These are phyloP conservation scores for Heritiera fomes DNA, from an alignment of 345 rosid genomes.

Conservation along the genomic window DNA sequence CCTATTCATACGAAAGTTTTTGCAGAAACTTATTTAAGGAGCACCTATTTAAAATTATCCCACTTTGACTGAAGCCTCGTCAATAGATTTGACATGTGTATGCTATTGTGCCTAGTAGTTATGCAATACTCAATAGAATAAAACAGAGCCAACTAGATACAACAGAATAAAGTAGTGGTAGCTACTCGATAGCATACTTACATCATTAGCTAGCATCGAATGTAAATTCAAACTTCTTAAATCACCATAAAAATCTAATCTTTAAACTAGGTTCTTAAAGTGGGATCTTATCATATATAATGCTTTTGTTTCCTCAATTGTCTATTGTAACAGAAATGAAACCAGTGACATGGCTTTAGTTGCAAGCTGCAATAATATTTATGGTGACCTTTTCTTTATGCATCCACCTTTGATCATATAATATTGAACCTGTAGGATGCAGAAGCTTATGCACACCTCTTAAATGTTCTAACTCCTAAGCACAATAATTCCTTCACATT, in stretches of 20 bases:
- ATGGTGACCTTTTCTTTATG: neutral
- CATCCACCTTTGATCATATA: neutral
- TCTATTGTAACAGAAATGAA: slow-evolving; percentile 5
- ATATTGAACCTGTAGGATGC: slow-evolving; percentile 68
- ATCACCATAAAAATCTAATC: neutral
- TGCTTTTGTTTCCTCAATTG: slow-evolving; percentile 3
- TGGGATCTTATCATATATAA: neutral
- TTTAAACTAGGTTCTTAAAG: neutral
- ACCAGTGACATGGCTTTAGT: neutral
- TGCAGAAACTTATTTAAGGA: neutral
- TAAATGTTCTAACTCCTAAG: slow-evolving; percentile 92
- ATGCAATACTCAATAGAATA: neutral
- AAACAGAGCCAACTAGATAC: neutral
- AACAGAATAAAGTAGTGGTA: too few relatives aligned
- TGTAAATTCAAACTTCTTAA: neutral
- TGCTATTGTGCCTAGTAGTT: neutral
- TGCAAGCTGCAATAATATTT: slow-evolving; percentile 2
- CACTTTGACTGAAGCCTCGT: too few relatives aligned
- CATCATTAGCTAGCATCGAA: neutral
- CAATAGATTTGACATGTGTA: neutral
- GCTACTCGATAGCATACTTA: too few relatives aligned
- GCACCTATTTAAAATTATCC: neutral
- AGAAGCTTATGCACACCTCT: slow-evolving; percentile 91
- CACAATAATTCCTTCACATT: slow-evolving; percentile 63
- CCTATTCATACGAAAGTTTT: neutral